Base-by-base conservation (phyloP, 768 basidiomycete genomes). In the Leccinum broughii region DNA sequence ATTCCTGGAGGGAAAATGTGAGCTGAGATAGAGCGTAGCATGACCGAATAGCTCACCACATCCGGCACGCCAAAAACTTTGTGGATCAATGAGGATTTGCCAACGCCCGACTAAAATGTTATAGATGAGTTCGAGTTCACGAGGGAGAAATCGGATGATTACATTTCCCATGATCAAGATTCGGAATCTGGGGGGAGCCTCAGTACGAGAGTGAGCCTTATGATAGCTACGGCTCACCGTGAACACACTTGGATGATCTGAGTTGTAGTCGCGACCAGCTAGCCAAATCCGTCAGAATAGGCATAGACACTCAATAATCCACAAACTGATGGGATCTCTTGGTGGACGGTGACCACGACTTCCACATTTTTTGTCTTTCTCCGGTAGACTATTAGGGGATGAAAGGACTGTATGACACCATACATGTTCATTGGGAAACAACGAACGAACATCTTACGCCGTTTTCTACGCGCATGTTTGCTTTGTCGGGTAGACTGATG, bases 101-200 rank as follows among this genome's bases (percentile, higher is more conserved):
- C 64, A 3, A 66, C 64, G 2, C 65, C 64, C 1, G 61, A 48
- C 65, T 65, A 56, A 24, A 54, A 30, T n/a, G 10, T 11, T 8
- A 17, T 64, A 15, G 14, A 3, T 49, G 6, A 56, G 58, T 15
- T 28, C 11, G 37, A 50, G 5, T 37, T 11, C 20, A 37, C 46
- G 22, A 11, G 5, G 2, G 6, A 54, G 6, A 26, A 35, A 15
- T 39, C 1, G 5, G 17, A 24, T 1, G 3, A 4, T 57, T 32
- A 66, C 65, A 56, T 66, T 67, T 1, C 65, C 65, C 6, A 66
- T 66, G 1, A 66, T 37, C 34, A 66, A 8, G n/a, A 67, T 48
- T 14, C 65, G 55, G 50, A 66, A 67, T 35, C 65, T 67, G n/a
- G 30, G 13, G 26, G 14, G 3, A 11, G 10, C 9, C 24, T 56